Conservation (phyloP, 371 early-diverging fungal genomes). For the Apophysomyces elegans region DNA sequence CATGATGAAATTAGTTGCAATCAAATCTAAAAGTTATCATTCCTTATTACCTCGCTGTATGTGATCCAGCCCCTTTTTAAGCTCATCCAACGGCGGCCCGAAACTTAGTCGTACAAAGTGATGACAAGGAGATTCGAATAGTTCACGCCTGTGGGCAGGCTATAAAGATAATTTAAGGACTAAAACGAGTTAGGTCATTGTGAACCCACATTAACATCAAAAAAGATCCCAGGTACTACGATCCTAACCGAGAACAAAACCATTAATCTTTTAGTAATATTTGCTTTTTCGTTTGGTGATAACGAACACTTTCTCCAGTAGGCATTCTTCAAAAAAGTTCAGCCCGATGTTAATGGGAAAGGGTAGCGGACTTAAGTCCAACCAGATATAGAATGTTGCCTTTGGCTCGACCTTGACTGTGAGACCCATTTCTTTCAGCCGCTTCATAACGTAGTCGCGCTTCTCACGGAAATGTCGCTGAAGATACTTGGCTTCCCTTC, state of each 20-base stretch:
- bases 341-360: constrained; percentile 55
- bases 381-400: constrained; percentile 59
- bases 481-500: constrained; percentile 45
- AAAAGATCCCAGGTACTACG: constrained; percentile 58
- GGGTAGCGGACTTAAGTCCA: constrained; percentile 46
- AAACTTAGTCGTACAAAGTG: constrained; percentile 57
- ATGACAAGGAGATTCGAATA: constrained; percentile 58
- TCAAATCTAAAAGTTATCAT: neutral
- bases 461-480: constrained; percentile 52
- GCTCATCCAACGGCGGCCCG: constrained; percentile 55
- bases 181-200: neutral
- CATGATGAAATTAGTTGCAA: too few relatives aligned
- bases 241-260: constrained; percentile 23
- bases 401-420: constrained; percentile 42
- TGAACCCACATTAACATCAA: constrained; percentile 54
- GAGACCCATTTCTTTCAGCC: constrained; percentile 41
- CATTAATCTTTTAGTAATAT: too few relatives aligned
- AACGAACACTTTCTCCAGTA: constrained; percentile 54
- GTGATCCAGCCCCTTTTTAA: constrained; percentile 44
- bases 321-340: constrained; percentile 55
- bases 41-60: constrained; percentile 26
- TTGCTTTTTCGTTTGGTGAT: neutral
- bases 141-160: constrained; percentile 57
- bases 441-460: constrained; percentile 46
- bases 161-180: constrained; percentile 12